Evolutionary conservation across 441 rosid species (phyloP), one percentile per base, ranked within the genome.

Genomic region (Erodium texanum): DNA sequence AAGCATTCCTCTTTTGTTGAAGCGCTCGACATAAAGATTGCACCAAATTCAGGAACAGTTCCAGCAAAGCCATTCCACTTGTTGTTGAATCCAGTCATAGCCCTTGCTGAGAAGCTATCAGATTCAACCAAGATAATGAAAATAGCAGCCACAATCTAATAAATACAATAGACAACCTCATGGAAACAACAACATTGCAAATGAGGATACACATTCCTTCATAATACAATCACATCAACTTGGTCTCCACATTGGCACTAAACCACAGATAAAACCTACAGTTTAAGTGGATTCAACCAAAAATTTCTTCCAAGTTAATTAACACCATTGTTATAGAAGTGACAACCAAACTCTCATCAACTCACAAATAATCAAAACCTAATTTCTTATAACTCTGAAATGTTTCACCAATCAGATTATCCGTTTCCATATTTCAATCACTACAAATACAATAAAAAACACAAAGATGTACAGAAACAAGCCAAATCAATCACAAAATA

Each of bases 1-100:
- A 82, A 71, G 75, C 88, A 85, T 71, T 86, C 92, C 56, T 54
- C 71, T 69, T 62, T 82, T 0, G 87, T 84, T 15, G 72, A 80
- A 50, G 18, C 62, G 64, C 71, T 85, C 0, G 88, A 79, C 87
- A 88, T 88, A 80, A 88, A 88, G 50, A 88, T 88, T 0, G 95
- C 95, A 52, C 95, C 92, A 71, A 61, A 77, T 4, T 82, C 80
- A 0, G 95, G 92, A 59, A 59, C 36, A 61, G 69, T 27, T 52
- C 94, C 89, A 65, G 66, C 67, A 69, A 62, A 63, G 62, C 67
- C 29, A 52, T 68, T 62, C 67, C 52, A 41, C 66, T 67, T 69
- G 67, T 64, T 71, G 65, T 67, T 62, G 65, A 38, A 68, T 70
- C 67, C 85, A 72, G 75, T 64, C 70, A 66, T 70, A 23, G 66